Evolutionary conservation across 108 stramenopile genomes (phyloP).

Genomic region (Cyclotella cryptica): DNA sequence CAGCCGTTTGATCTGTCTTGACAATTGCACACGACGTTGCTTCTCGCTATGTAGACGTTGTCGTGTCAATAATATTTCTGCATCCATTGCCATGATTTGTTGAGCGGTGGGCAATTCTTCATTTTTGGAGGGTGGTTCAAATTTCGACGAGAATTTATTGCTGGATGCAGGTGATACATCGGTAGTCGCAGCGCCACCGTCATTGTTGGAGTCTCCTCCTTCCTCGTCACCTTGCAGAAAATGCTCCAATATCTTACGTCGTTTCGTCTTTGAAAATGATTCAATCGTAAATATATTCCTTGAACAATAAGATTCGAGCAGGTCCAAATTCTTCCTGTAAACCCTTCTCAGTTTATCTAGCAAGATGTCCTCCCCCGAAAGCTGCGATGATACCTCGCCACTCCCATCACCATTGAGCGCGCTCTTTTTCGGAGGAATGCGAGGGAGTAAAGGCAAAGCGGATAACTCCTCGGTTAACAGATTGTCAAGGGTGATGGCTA

Average conservation of each 20-base stretch:
- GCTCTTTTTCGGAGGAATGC: slow-evolving; percentile 11
- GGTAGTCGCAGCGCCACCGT: neutral
- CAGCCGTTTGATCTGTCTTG: slow-evolving; percentile 25
- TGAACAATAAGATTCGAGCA: slow-evolving; percentile 55
- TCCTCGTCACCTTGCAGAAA: slow-evolving; percentile 21
- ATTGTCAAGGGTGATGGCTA: slow-evolving; percentile 51
- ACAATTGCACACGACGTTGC: slow-evolving; percentile 32
- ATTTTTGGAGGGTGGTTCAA: neutral
- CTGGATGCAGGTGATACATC: neutral
- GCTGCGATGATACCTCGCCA: neutral
- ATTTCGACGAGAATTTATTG: slow-evolving; percentile 1
- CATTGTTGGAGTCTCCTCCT: neutral
- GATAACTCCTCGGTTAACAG: slow-evolving; percentile 53
- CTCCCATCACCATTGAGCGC: neutral
- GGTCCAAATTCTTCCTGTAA: slow-evolving; percentile 66
- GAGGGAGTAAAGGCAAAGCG: slow-evolving; percentile 57
- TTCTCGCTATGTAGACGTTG: slow-evolving; percentile 34
- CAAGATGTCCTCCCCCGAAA: slow-evolving; percentile 46
- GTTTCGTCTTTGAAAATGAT: slow-evolving; percentile 52
- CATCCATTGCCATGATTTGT: slow-evolving; percentile 35
- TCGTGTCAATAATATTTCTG: slow-evolving; percentile 31
- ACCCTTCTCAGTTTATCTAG: slow-evolving; percentile 39
- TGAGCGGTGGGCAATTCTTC: slow-evolving; percentile 23
- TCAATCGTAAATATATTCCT: slow-evolving; percentile 67
- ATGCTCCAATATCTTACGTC: slow-evolving; percentile 53